Conservation (phyloP, 2,329 filamentous ascomycete genomes). For the Dryadomyces quercivorus region DNA sequence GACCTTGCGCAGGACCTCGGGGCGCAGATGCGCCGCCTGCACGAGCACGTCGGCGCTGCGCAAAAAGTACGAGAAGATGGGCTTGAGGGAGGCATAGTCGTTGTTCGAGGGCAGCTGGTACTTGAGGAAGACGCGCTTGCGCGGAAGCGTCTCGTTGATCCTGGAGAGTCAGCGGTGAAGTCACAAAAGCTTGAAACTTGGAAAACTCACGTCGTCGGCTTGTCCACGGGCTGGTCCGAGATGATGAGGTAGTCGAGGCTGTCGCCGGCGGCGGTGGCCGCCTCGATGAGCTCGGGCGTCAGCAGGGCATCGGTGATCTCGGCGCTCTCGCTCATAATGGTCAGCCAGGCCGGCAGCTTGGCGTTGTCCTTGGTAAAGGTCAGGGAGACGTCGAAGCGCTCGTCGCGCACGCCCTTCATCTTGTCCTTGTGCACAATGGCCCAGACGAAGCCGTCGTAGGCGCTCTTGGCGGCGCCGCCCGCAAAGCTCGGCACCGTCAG, state of each 20-base stretch:
- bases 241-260: constrained; percentile 78
- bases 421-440: constrained; percentile 88
- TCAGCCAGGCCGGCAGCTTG: constrained; percentile 82
- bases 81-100: constrained; percentile 53
- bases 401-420: constrained; percentile 83
- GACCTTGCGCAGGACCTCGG: constrained; percentile 80
- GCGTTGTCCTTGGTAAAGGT: constrained; percentile 86
- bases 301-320: constrained; percentile 84
- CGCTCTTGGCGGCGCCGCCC: constrained; percentile 38
- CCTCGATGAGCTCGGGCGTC: constrained; percentile 75
- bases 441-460: constrained; percentile 87
- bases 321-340: constrained; percentile 92
- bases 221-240: constrained; percentile 78
- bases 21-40: constrained; percentile 68
- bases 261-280: constrained; percentile 66
- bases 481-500: constrained; percentile 52
- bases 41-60: constrained; percentile 76
- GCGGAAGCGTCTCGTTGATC: constrained; percentile 69
- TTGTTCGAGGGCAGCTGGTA: constrained; percentile 54
- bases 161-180: constrained; percentile 26
- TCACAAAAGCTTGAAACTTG: background rate
- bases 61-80: constrained; percentile 71
- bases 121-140: constrained; percentile 77
- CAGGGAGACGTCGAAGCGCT: constrained; percentile 87
- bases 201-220: constrained; percentile 62